phyloP scores from a whole-genome alignment of 345 rosid species.

The Luvunga scandens region DNA sequence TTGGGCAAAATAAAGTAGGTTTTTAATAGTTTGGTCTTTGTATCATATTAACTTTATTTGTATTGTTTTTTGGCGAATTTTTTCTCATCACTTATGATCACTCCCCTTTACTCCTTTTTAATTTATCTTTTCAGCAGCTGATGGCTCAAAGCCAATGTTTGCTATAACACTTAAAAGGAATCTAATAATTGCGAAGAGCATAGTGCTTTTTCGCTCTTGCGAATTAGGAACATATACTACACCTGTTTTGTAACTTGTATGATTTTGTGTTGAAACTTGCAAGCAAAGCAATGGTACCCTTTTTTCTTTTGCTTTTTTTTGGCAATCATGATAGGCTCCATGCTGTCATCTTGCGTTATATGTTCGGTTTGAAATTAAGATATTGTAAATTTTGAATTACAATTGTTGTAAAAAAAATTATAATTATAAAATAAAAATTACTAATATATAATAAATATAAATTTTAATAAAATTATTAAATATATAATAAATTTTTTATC shows the following conservation, averaged over 20 bases:
- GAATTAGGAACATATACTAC: neutral
- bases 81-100: too few relatives aligned
- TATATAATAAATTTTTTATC: too few relatives aligned
- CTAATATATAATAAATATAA: too few relatives aligned
- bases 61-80: too few relatives aligned
- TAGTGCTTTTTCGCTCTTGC: neutral
- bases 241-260: neutral
- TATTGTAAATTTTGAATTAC: too few relatives aligned
- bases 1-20: too few relatives aligned
- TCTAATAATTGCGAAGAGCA: neutral
- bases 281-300: neutral
- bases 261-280: neutral
- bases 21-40: too few relatives aligned
- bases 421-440: too few relatives aligned
- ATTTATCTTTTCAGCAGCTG: neutral
- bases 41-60: too few relatives aligned
- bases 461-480: too few relatives aligned
- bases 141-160: slow-evolving; percentile 5
- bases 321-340: neutral
- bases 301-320: neutral
- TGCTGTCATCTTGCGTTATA: neutral
- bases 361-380: too few relatives aligned
- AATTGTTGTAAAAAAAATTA: too few relatives aligned
- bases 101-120: neutral
- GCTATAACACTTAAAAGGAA: neutral